Evolutionary conservation across 768 basidiomycete genomes (phyloP), one percentile per base, ranked within the genome.

Genomic region (Cystobasidium tubakii): DNA sequence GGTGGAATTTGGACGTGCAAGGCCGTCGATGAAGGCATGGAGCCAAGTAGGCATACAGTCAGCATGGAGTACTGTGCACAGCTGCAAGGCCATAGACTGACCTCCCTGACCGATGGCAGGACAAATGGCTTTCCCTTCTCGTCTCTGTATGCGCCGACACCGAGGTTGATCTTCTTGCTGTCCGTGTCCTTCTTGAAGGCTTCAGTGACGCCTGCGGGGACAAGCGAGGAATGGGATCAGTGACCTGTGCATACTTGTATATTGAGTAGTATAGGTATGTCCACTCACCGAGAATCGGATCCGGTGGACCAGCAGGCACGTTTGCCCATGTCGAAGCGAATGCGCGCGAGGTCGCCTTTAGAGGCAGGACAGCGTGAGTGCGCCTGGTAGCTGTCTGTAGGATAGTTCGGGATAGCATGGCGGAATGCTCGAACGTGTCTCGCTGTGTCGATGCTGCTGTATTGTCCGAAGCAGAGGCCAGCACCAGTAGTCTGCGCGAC

Each of bases 101-200:
- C 91, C 86, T 91, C 91, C 82, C 88, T 90, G 17, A 96, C 89
- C 33, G 91, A 91, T 25, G 92, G 92, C 31, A 96, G 86, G 29
- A 95, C 87, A 91, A 92, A 96, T 17, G 92, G 89, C 82, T 90
- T 94, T 81, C 85, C 87, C 78, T 90, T 81, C 78, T 92, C 86
- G 79, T 94, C 93, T 77, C 92, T 86, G 81, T 96, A 96, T 9
- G 92, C 93, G 55, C 92, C 93, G 55, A 93, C 92, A 44, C 92
- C 92, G 27, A 96, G 85, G 81, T 95, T 95, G 82, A 94, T 85
- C 84, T 96, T 96, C 75, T 88, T 82, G 17, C 86, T 84, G 80
- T 84, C 86, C 1, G 85, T 79, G 81, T 96, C 91, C 33, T 86
- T 86, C 81, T 93, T 92, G 87, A 88, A 95, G 1, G 90, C 87